phyloP scores from a whole-genome alignment of 495 filamentous ascomycete species.

The Podospora pseudocomata region DNA sequence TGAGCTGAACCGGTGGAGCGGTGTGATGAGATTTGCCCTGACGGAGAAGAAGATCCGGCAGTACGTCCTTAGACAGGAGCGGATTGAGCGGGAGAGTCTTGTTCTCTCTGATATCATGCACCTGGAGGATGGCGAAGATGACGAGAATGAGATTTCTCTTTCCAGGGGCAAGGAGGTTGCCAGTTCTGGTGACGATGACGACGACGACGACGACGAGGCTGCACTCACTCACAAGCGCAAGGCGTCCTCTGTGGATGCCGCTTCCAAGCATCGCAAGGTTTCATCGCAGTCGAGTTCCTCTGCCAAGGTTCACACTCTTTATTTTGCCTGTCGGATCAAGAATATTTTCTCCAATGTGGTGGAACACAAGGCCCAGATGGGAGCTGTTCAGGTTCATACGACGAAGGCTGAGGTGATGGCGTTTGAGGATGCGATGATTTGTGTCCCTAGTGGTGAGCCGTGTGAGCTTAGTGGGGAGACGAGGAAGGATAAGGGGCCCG shows the following conservation, averaged over 20 bases:
- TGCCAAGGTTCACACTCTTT: background rate
- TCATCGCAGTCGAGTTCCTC: background rate
- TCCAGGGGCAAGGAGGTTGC: background rate
- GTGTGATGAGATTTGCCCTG: background rate
- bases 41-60: background rate
- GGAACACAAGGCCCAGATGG: background rate
- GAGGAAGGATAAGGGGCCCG: background rate
- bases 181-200: background rate
- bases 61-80: background rate
- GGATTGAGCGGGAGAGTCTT: background rate
- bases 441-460: background rate
- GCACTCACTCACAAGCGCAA: background rate
- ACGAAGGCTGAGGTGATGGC: background rate
- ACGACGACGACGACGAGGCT: background rate
- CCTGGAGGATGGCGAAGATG: background rate
- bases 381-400: background rate
- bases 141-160: background rate
- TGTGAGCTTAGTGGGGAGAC: background rate
- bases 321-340: background rate
- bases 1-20: background rate
- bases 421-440: background rate
- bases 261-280: background rate
- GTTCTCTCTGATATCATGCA: background rate
- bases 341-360: background rate
- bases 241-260: background rate